Evolutionary conservation across 345 rosid genomes (phyloP).

Genomic region (Ailanthus altissimus): DNA sequence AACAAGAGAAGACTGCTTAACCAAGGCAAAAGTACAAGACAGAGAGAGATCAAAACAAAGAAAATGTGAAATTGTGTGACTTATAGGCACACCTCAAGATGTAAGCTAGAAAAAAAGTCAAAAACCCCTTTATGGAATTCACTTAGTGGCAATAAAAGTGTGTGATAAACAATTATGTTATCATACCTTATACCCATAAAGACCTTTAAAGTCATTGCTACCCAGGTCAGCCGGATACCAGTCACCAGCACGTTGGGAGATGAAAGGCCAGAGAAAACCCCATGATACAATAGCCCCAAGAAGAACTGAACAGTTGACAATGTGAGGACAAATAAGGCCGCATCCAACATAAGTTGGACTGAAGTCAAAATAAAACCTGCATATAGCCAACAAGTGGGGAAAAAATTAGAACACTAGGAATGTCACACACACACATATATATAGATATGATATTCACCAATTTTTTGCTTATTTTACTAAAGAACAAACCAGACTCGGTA

Average conservation of each 20-base stretch:
- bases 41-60: neutral
- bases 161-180: neutral
- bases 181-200: slow-evolving; percentile 87
- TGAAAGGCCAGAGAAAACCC: slow-evolving; percentile 90
- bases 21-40: neutral
- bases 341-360: slow-evolving; percentile 97
- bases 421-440: slow-evolving; percentile 1
- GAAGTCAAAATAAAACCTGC: slow-evolving; percentile 92
- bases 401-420: neutral
- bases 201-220: slow-evolving; percentile 87
- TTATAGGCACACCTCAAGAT: neutral
- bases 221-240: slow-evolving; percentile 89
- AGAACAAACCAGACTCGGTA: neutral
- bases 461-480: neutral
- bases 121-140: slow-evolving; percentile 2
- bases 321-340: slow-evolving; percentile 94
- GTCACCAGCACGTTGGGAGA: slow-evolving; percentile 72
- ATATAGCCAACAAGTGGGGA: slow-evolving; percentile 7
- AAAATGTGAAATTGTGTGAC: neutral
- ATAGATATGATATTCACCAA: neutral
- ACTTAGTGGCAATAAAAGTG: neutral
- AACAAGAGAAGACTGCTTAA: neutral
- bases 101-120: neutral
- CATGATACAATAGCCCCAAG: slow-evolving; percentile 88
- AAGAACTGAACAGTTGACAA: slow-evolving; percentile 87